phyloP scores from a whole-genome alignment of 1,139 yeast species.

The Scheffersomyces segobiensis region DNA sequence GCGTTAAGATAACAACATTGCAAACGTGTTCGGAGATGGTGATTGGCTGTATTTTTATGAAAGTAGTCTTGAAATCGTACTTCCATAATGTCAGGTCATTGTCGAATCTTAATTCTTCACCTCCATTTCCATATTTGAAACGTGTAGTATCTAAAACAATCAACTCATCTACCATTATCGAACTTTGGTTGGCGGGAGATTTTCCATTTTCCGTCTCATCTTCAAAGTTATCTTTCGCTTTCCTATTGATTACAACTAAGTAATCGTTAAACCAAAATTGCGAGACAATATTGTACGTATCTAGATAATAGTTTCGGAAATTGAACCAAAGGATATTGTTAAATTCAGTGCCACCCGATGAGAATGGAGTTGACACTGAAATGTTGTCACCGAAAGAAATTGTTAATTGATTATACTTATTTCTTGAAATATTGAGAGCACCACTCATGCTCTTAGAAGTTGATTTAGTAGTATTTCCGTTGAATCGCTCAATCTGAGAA shows the following conservation, averaged over 20 bases:
- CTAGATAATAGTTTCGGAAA: constrained; percentile 35
- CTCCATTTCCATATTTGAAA: constrained; percentile 38
- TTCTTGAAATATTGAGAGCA: constrained; percentile 24
- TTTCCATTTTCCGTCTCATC: constrained; percentile 10
- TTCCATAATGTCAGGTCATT: constrained; percentile 45
- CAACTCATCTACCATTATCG: constrained; percentile 35
- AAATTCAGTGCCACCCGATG: constrained; percentile 21
- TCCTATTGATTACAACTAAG: constrained; percentile 36
- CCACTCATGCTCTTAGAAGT: constrained; percentile 16
- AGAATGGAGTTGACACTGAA: constrained; percentile 40
- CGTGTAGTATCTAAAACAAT: constrained; percentile 34
- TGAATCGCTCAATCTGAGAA: constrained; percentile 19
- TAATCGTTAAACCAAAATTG: constrained; percentile 40
- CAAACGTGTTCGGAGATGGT: constrained; percentile 11
- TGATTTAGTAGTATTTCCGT: constrained; percentile 16
- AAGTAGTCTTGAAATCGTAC: constrained; percentile 32
- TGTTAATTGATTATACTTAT: constrained; percentile 26
- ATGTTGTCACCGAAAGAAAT: constrained; percentile 15
- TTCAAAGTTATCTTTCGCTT: constrained; percentile 20
- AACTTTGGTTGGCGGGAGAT: constrained; percentile 7
- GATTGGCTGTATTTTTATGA: constrained; percentile 25
- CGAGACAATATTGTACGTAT: constrained; percentile 33
- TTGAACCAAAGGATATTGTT: constrained; percentile 46
- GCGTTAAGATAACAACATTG: constrained; percentile 31
- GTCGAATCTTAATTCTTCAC: constrained; percentile 32